Conservation (phyloP, 129 eudicot genomes). For the Pittosporum tobira region DNA sequence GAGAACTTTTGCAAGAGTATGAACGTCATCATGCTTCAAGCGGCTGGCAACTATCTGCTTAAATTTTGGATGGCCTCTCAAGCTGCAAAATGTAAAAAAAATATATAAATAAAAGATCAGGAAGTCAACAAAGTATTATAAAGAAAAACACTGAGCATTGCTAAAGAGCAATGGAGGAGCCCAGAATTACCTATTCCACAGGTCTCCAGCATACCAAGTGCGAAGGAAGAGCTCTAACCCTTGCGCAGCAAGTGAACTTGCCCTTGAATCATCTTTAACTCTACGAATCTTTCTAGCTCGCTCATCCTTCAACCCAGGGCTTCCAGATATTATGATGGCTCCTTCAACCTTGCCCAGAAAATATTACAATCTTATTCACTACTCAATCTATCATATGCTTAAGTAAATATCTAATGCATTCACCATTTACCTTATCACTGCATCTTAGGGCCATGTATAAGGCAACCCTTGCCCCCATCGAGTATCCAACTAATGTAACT, state of each 20-base stretch:
- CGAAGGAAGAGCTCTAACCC: conserved; percentile 56
- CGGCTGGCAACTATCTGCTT: conserved; percentile 42
- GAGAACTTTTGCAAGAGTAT: conserved; percentile 56
- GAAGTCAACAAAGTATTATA: too few relatives aligned
- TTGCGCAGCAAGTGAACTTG: conserved; percentile 44
- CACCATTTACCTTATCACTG: conserved; percentile 44
- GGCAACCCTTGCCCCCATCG: conserved; percentile 92
- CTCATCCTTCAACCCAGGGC: conserved; percentile 72
- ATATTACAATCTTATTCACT: not conserved
- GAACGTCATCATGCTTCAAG: conserved; percentile 45
- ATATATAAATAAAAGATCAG: too few relatives aligned
- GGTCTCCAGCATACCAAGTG: conserved; percentile 68
- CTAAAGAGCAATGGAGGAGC: not conserved
- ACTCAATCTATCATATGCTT: not conserved
- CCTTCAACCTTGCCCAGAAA: conserved; percentile 42
- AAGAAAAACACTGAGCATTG: not conserved
- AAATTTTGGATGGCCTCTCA: conserved; percentile 70
- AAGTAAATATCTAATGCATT: not conserved
- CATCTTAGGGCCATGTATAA: conserved; percentile 63
- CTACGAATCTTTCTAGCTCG: conserved; percentile 45
- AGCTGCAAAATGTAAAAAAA: conserved; percentile 38
- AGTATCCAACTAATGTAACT: conserved; percentile 82
- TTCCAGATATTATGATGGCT: conserved; percentile 76
- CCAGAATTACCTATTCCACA: conserved; percentile 67
- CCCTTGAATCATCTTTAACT: conserved; percentile 66